Base-by-base conservation (phyloP, 352 stramenopile genomes). In the Globisporangium barbulae region DNA sequence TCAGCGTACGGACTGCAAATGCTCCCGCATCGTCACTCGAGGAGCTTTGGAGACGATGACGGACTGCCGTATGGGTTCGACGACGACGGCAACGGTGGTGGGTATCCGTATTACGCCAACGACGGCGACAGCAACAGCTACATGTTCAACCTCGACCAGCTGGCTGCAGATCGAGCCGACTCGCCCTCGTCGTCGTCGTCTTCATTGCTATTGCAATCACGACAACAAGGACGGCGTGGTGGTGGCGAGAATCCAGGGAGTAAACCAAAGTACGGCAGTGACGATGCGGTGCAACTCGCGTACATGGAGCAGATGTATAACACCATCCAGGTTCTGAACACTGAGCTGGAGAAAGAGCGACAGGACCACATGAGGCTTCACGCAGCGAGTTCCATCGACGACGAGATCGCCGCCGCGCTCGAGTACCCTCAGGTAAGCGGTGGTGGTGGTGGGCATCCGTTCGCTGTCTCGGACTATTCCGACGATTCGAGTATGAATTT, bases 271-370 rank as follows among this genome's bases (percentile, higher is more conserved):
- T 28, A 59, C 30, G 13, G 25, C 19, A 41, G 49, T 5, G 39
- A 59, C 12, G 65, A 70, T 7, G 71, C 70, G 21, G 63, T 63
- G 3, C 79, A 91, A 35, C 70, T 87, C 31, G 69, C 68, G 19
- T 87, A 87, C 58, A 91, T 91, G 82, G 79, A 91, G 53, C 70
- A 88, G 49, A 89, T 91, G 74, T 85, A 88, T 66, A 75, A 61
- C 21, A 83, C 74, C 3, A 87, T 91, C 59, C 77, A 80, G 61
- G 35, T 70, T 30, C 41, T 87, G 13, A 86, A 75, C 19, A 67
- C 71, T 0, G 76, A 88, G 55, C 41, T 88, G 41, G 78, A 84
- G 35, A 71, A 60, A 19, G 79, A 89, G 39, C 72, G 76, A 8
- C 64, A 70, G n/a, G 68, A 64, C 3, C 69, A 68, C 52, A 31